Percentiles rank a stretch among this genome's conserved stretches.
phyloP scores from a whole-genome alignment of 1,284 basidiomycete genomes.

The Xerocomus nothofagi region DNA sequence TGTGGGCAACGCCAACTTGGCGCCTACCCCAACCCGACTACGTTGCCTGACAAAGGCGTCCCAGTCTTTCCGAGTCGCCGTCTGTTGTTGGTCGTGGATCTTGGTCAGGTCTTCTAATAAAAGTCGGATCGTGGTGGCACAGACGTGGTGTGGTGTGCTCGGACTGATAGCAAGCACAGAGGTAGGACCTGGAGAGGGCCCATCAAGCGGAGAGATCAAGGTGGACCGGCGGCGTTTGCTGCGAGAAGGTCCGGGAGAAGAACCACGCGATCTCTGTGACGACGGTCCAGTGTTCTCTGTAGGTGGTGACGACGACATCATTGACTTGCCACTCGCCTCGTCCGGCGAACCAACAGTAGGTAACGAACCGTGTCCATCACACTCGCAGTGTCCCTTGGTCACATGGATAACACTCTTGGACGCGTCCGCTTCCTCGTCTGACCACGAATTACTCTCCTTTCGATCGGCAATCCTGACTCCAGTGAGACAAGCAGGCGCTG shows the following conservation, averaged over 20 bases:
- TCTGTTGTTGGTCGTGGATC: slow-evolving; percentile 85
- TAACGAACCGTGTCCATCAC: slow-evolving; percentile 44
- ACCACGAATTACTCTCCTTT: slow-evolving; percentile 73
- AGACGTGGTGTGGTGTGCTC: slow-evolving; percentile 68
- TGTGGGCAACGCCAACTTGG: slow-evolving; percentile 16
- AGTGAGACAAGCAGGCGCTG: slow-evolving; percentile 81
- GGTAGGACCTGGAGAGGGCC: slow-evolving; percentile 38
- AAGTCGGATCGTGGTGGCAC: slow-evolving; percentile 72
- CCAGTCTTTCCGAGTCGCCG: slow-evolving; percentile 78
- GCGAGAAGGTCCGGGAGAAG: slow-evolving; percentile 54
- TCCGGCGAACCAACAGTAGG: slow-evolving; percentile 20
- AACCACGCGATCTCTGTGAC: slow-evolving; percentile 35
- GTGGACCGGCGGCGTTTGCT: slow-evolving; percentile 45
- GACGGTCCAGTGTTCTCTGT: slow-evolving; percentile 21
- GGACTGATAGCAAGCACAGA: slow-evolving; percentile 57
- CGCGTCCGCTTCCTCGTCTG: slow-evolving; percentile 51
- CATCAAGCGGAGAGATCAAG: slow-evolving; percentile 35
- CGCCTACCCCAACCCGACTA: slow-evolving; percentile 43
- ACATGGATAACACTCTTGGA: slow-evolving; percentile 49
- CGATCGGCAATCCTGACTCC: slow-evolving; percentile 85
- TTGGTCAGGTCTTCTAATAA: slow-evolving; percentile 81
- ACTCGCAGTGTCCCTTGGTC: slow-evolving; percentile 59
- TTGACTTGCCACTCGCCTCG: slow-evolving; percentile 10
- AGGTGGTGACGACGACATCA: slow-evolving; percentile 11
- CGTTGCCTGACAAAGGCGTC: slow-evolving; percentile 81